phyloP scores from a whole-genome alignment of 495 filamentous ascomycete genomes.

The Astrothelium subdiscretum region DNA sequence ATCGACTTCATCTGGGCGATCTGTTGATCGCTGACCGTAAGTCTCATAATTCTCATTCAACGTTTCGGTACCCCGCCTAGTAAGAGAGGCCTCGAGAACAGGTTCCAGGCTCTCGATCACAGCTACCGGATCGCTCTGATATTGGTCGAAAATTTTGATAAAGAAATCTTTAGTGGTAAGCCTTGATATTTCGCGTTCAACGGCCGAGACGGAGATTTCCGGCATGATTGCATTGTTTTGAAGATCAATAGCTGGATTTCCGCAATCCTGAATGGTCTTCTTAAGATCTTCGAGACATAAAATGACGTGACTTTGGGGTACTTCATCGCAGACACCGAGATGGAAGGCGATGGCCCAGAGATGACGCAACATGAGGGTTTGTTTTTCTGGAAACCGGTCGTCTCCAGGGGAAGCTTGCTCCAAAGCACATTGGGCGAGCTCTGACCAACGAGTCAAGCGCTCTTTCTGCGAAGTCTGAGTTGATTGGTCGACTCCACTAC shows the following conservation, averaged over 20 bases:
- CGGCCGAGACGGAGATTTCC: slow-evolving; percentile 66
- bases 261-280: slow-evolving; percentile 30
- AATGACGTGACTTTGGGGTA: slow-evolving; percentile 63
- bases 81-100: slow-evolving; percentile 48
- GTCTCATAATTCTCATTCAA: slow-evolving; percentile 16
- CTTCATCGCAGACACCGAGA: slow-evolving; percentile 54
- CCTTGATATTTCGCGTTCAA: slow-evolving; percentile 81
- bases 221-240: slow-evolving; percentile 83
- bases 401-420: slow-evolving; percentile 10
- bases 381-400: slow-evolving; percentile 22
- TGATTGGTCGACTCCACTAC: slow-evolving; percentile 50
- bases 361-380: slow-evolving; percentile 48
- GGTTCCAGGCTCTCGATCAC: slow-evolving; percentile 90
- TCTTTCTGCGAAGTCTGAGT: slow-evolving; percentile 53
- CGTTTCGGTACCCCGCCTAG: neutral
- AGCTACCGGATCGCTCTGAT: slow-evolving; percentile 57
- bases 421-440: slow-evolving; percentile 53
- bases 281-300: slow-evolving; percentile 69
- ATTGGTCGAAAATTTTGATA: slow-evolving; percentile 60
- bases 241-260: slow-evolving; percentile 45
- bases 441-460: slow-evolving; percentile 63
- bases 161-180: slow-evolving; percentile 96
- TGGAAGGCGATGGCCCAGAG: slow-evolving; percentile 77
- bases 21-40: neutral
- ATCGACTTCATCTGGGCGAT: slow-evolving; percentile 3